A percentile compares a stretch with the other conserved stretches of the same genome.
These are phyloP conservation scores for Cordyceps cateniannulata DNA, from an alignment of 2,329 filamentous ascomycete species.

Conservation along the genomic window DNA sequence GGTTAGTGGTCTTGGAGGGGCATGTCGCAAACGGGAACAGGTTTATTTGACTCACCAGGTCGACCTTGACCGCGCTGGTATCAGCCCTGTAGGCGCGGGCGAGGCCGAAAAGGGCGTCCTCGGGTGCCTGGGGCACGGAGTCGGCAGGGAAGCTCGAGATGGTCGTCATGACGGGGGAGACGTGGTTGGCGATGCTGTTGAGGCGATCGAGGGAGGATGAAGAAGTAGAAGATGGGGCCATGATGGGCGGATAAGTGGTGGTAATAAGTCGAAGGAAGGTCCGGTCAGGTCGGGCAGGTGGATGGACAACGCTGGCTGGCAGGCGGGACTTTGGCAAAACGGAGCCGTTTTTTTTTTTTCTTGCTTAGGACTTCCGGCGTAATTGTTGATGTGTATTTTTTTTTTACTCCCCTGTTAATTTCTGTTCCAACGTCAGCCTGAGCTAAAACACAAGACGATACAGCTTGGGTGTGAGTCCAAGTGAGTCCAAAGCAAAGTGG, in stretches of 20 bases:
- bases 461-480: neutral
- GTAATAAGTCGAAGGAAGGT: no score
- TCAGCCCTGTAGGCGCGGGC: slow-evolving; percentile 85
- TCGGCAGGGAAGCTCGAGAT: slow-evolving; percentile 66
- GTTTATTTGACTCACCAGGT: slow-evolving; percentile 58
- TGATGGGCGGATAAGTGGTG: slow-evolving; percentile 4
- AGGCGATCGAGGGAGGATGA: slow-evolving; percentile 47
- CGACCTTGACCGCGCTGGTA: slow-evolving; percentile 72
- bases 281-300: no score
- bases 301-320: no score
- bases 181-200: slow-evolving; percentile 61
- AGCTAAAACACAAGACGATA: neutral
- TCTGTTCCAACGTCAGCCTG: slow-evolving; percentile 6
- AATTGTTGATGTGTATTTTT: neutral
- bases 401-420: neutral
- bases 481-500: neutral
- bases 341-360: neutral
- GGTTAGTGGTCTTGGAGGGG: neutral
- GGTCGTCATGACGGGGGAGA: slow-evolving; percentile 50
- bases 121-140: slow-evolving; percentile 80
- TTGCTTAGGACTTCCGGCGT: neutral
- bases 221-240: slow-evolving; percentile 27
- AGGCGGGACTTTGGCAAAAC: no score
- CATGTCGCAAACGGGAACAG: neutral
- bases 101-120: slow-evolving; percentile 91